Evolutionary conservation across 2,329 filamentous ascomycete genomes (phyloP).

Genomic region (Lanzia echinophila): DNA sequence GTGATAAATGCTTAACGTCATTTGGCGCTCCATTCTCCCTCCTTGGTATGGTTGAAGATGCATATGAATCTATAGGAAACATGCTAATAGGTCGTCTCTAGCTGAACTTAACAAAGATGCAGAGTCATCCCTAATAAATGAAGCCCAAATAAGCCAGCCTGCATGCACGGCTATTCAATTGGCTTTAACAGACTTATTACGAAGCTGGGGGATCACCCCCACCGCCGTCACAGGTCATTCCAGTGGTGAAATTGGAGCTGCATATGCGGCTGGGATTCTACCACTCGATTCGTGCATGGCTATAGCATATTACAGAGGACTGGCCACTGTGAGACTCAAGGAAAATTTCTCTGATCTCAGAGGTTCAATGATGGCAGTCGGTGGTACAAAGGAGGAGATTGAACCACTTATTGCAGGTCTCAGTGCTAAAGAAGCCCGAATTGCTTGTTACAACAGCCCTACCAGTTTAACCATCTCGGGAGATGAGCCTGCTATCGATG

Average conservation of each 20-base stretch:
- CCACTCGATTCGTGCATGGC: conserved; percentile 20
- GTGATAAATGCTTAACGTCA: conserved; percentile 25
- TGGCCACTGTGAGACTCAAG: conserved; percentile 21
- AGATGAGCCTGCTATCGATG: conserved; percentile 12
- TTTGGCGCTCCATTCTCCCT: conserved; percentile 22
- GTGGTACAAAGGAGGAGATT: conserved; percentile 25
- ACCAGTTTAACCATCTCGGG: conserved; percentile 23
- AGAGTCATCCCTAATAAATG: conserved; percentile 27
- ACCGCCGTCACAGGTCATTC: conserved; percentile 27
- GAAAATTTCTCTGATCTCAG: conserved; percentile 28
- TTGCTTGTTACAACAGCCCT: conserved; percentile 29
- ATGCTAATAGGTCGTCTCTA: background rate
- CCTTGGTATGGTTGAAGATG: background rate
- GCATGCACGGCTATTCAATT: conserved; percentile 42
- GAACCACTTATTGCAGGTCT: conserved; percentile 2
- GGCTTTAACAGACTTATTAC: conserved; percentile 36
- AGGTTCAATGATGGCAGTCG: conserved; percentile 45
- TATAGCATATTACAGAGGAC: conserved; percentile 27
- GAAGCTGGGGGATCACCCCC: conserved; percentile 29
- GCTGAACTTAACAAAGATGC: conserved; percentile 32
- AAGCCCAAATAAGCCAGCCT: conserved; percentile 37
- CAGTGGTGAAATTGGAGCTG: conserved; percentile 28
- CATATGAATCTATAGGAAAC: too few relatives aligned
- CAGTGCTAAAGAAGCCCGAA: conserved; percentile 9
- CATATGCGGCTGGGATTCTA: conserved; percentile 24